Percentiles rank a stretch among this genome's conserved stretches.
Evolutionary conservation across 1,284 basidiomycete genomes (phyloP).

Genomic region (Apiotrichum gamsii): DNA sequence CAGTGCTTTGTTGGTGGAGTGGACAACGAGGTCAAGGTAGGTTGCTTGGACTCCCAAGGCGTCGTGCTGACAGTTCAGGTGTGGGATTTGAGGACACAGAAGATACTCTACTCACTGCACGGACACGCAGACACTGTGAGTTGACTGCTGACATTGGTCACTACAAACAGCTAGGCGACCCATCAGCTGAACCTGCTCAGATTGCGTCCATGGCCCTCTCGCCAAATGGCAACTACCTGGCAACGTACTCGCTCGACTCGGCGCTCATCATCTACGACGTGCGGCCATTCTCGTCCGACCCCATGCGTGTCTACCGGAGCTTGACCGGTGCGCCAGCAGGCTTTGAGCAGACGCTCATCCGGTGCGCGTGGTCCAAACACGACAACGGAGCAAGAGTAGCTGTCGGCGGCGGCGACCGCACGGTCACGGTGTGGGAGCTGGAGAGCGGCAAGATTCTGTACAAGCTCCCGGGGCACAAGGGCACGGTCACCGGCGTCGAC

Average conservation of each 20-base stretch:
- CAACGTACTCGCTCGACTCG: constrained; percentile 81
- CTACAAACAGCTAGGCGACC: too few relatives aligned
- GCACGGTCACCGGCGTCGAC: constrained; percentile 81
- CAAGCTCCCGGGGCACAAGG: constrained; percentile 91
- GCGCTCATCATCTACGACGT: constrained; percentile 81
- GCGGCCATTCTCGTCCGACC: constrained; percentile 78
- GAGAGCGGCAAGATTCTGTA: constrained; percentile 76
- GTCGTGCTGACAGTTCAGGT: constrained; percentile 52
- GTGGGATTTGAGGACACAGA: constrained; percentile 75
- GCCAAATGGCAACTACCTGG: constrained; percentile 73
- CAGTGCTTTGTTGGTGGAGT: constrained; percentile 80
- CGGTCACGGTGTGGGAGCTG: constrained; percentile 86
- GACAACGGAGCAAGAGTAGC: constrained; percentile 48
- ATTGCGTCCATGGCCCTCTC: constrained; percentile 77
- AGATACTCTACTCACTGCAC: constrained; percentile 65
- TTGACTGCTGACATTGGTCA: not conserved
- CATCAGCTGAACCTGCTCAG: constrained; percentile 17
- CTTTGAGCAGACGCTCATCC: constrained; percentile 75
- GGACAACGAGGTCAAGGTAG: constrained; percentile 87
- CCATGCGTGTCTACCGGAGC: constrained; percentile 69
- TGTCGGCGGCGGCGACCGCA: constrained; percentile 51
- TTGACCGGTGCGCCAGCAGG: constrained; percentile 80
- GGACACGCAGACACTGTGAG: constrained; percentile 79
- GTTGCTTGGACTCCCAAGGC: constrained; percentile 29
- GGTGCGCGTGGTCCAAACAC: constrained; percentile 60